Base-by-base conservation (phyloP, 176 grass and related monocot genomes). In the Bonia amplexicaulis region DNA sequence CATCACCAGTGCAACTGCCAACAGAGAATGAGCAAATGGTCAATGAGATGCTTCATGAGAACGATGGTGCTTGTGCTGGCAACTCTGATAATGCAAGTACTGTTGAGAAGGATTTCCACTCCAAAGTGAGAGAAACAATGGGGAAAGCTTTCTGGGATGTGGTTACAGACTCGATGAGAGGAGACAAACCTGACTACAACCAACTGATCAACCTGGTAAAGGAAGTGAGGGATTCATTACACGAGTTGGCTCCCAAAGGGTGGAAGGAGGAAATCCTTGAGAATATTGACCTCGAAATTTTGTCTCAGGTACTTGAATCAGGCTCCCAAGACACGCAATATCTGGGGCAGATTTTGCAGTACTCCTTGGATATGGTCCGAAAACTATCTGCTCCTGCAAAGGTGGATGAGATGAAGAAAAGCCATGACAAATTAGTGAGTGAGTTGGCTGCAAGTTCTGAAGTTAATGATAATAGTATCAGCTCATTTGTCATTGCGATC, bases 101-200 rank as follows among this genome's bases (percentile, higher is more conserved):
- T 35, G 72, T 74, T 5, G 88, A 96, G 69, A 71, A 84, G 46
- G 83, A 82, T 76, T 84, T 91, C 33, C 85, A 95, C 75, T 54
- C 42, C 35, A 97, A 86, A 84, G 88, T 99, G 65, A 94, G 80
- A 88, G 91, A 92, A 82, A 89, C 86, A 39, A 99, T 99, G 91
- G 88, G 96, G 71, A 96, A 85, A 71, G 93, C 91, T 55, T 99
- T 96, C 78, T 99, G 96, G 96, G 93, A 99, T 74, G 37, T 81
- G 64, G 86, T 99, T 64, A 86, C 91, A 51, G 86, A 94, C 44
- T 89, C 90, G 6, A 71, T 99, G 82, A 88, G 70, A 78, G 91
- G 84, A 84, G 91, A 96, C 73, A 87, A 62, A 55, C 93, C 96
- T 73, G 88, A 99, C 69, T 96, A 92, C 47, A 88, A 72, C 73